Base-by-base conservation (phyloP, 225 moss, liverwort and hornwort genomes). In the Sphagnum tenellum region DNA sequence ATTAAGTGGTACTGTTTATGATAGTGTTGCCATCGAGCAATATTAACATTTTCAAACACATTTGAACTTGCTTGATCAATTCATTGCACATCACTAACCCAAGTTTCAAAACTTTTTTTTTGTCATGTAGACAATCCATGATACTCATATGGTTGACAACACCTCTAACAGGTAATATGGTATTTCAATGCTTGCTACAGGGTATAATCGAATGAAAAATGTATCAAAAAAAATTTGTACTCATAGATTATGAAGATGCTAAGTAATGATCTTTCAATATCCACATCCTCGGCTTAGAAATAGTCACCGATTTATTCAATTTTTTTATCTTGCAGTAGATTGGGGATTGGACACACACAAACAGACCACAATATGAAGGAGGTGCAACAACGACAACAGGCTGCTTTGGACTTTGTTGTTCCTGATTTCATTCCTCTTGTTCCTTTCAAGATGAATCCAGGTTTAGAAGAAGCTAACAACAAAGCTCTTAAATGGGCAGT, bases 351-450 rank as follows among this genome's bases (percentile, higher is more conserved):
- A 9, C 10, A 3, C n/a, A 55, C n/a, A 9, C 10, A n/a, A 55
- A 7, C 55, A 9, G n/a, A 55, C 3, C 55, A 55, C 10, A 3
- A 3, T 55, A 55, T 55, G 55, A 8, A 9, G 55, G n/a, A 55
- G 55, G n/a, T 49, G 70, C 64, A 2, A 48, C 12, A 9, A 57
- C 29, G 29, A 29, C 29, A 29, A 29, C 29, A 29, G 29, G 29
- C 29, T 29, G 29, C 29, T 29, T 29, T 29, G 29, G 29, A 71
- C 3, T 71, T 57, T 4, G 9, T 8, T 44, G 44, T 71, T 8
- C 63, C 70, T 44, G 50, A 57, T 5, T 71, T 71, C 65, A 48
- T 59, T 12, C 52, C 71, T 0, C 71, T 59, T 0, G 65, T 50
- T 50, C 2, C 50, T 29, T 60, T 14, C 52, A 46, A 47, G 3